A percentile compares a stretch with the other conserved stretches of the same genome.
These are phyloP conservation scores for Diaporthe ampelina DNA, from an alignment of 2,329 filamentous ascomycete species.

Conservation along the genomic window DNA sequence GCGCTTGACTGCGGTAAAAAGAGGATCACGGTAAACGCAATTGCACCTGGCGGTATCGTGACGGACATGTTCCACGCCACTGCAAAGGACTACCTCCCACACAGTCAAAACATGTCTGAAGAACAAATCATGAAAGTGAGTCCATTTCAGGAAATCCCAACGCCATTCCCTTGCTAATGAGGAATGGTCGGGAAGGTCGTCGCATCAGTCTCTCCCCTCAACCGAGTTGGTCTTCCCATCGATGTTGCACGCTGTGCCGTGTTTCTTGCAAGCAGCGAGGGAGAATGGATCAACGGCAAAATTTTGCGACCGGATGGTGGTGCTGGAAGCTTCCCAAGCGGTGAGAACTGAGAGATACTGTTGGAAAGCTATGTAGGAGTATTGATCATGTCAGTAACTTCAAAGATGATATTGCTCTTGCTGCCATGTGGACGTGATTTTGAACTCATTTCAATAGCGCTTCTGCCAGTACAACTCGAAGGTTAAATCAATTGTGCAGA, in stretches of 20 bases:
- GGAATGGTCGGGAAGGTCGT: not conserved
- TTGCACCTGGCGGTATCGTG: conserved; percentile 75
- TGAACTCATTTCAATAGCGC: too few relatives aligned
- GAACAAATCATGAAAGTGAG: conserved; percentile 68
- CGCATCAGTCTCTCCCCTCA: not conserved
- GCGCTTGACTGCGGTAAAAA: conserved; percentile 77
- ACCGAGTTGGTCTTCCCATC: conserved; percentile 9
- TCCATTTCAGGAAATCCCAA: not conserved
- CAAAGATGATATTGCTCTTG: too few relatives aligned
- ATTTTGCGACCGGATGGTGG: conserved; percentile 9
- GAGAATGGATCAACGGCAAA: conserved; percentile 17
- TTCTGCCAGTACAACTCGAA: too few relatives aligned
- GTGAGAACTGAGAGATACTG: not conserved
- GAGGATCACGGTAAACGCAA: conserved; percentile 74
- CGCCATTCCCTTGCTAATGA: not conserved
- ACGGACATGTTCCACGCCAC: conserved; percentile 76
- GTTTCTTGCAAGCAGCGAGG: not conserved
- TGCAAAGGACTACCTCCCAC: conserved; percentile 73
- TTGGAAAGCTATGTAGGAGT: not conserved
- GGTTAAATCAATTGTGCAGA: too few relatives aligned
- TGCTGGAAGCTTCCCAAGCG: conserved; percentile 8
- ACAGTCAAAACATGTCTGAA: conserved; percentile 66
- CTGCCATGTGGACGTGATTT: too few relatives aligned
- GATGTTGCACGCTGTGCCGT: conserved; percentile 20
- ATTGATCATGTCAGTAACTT: not conserved